phyloP scores from a whole-genome alignment of 1,284 basidiomycete species.

The Malassezia sympodialis region DNA sequence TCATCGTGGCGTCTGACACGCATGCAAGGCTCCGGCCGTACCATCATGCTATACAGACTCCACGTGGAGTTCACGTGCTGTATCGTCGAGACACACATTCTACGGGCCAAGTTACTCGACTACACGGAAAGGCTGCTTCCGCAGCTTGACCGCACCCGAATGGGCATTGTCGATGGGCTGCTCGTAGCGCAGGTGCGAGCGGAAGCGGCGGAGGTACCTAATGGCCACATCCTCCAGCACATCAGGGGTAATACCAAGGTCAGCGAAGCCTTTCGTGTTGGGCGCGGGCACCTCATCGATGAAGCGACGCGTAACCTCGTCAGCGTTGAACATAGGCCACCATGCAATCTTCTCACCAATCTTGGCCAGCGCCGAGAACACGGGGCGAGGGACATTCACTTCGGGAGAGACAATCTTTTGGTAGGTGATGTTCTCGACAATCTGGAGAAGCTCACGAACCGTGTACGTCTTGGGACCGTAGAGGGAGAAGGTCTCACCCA shows the following conservation, averaged over 20 bases:
- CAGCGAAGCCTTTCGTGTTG: conserved; percentile 53
- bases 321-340: conserved; percentile 87
- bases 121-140: conserved; percentile 50
- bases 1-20: conserved; percentile 4
- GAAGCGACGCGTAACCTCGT: conserved; percentile 79
- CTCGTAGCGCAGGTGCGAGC: conserved; percentile 56
- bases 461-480: conserved; percentile 82
- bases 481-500: conserved; percentile 63
- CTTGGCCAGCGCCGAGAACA: conserved; percentile 62
- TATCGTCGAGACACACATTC: neutral
- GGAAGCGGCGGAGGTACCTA: conserved; percentile 78
- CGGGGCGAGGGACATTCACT: conserved; percentile 67
- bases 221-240: conserved; percentile 83
- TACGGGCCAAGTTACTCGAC: conserved; percentile 48
- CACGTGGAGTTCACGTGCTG: neutral
- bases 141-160: conserved; percentile 45
- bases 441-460: conserved; percentile 69
- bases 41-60: neutral
- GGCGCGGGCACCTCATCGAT: conserved; percentile 60
- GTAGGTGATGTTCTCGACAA: conserved; percentile 72
- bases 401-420: conserved; percentile 55
- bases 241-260: conserved; percentile 60
- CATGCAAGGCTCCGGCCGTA: neutral
- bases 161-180: conserved; percentile 49
- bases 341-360: conserved; percentile 61